Evolutionary conservation across 495 filamentous ascomycete species (phyloP).

Genomic region (Penicillium paxilli): DNA sequence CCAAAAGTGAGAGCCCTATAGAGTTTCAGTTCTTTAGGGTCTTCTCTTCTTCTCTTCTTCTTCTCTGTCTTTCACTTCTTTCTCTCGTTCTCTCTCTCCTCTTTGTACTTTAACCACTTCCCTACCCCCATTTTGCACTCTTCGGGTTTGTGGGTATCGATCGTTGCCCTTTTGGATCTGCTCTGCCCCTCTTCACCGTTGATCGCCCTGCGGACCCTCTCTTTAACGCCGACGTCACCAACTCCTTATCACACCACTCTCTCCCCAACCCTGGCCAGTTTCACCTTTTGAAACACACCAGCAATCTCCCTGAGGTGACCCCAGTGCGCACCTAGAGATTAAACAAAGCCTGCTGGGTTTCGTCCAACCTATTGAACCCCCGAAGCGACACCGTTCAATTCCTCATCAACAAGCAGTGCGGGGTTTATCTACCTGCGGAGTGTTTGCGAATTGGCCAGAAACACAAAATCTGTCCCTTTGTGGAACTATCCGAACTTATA

Average conservation of each 20-base stretch:
- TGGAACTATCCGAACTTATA: neutral
- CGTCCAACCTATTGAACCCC: neutral
- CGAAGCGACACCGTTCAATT: neutral
- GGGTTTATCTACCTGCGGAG: neutral
- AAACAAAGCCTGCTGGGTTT: neutral
- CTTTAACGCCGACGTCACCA: constrained; percentile 31
- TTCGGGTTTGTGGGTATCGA: neutral
- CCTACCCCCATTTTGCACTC: neutral
- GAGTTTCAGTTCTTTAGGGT: no score
- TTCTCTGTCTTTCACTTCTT: neutral
- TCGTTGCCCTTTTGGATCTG: neutral
- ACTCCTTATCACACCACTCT: constrained; percentile 8
- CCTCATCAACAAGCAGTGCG: neutral
- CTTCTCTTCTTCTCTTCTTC: neutral
- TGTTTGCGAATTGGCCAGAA: neutral
- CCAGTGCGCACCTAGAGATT: neutral
- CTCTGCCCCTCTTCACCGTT: constrained; percentile 1
- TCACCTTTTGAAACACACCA: neutral
- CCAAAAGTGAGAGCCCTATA: no score
- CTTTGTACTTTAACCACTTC: no score
- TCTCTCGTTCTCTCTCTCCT: no score
- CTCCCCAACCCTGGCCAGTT: neutral
- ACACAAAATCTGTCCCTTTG: neutral
- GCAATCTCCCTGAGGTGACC: neutral
- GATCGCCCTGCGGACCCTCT: constrained; percentile 14